Evolutionary conservation across 768 basidiomycete species (phyloP).

Genomic region (Naematelia encephala): DNA sequence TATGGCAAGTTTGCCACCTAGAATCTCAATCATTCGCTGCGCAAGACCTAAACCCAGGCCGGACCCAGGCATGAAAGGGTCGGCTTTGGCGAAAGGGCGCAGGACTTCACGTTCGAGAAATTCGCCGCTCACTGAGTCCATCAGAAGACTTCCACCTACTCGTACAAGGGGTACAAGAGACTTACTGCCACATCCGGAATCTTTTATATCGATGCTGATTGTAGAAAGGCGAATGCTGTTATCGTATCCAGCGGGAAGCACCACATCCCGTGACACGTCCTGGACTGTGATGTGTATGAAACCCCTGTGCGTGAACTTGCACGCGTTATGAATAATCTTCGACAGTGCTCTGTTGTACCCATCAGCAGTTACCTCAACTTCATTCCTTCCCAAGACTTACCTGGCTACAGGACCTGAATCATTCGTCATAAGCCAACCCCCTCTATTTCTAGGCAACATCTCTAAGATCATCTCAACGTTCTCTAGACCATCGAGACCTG

Average conservation of each 20-base stretch:
- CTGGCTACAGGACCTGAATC: slow-evolving; percentile 35
- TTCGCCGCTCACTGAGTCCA: slow-evolving; percentile 31
- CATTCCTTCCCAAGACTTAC: slow-evolving; percentile 8
- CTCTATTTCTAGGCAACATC: slow-evolving; percentile 39
- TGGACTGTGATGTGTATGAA: slow-evolving; percentile 44
- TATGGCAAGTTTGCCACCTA: slow-evolving; percentile 46
- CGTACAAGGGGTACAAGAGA: slow-evolving; percentile 1
- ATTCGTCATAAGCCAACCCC: slow-evolving; percentile 35
- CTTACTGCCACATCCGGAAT: slow-evolving; percentile 45
- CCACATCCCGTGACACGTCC: slow-evolving; percentile 38
- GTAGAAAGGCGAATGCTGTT: slow-evolving; percentile 36
- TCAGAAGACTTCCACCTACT: neutral
- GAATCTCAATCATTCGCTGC: slow-evolving; percentile 45
- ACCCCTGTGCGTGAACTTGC: slow-evolving; percentile 42
- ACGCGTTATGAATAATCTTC: slow-evolving; percentile 44
- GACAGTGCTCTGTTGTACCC: slow-evolving; percentile 28
- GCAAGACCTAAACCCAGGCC: slow-evolving; percentile 44
- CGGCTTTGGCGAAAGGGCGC: slow-evolving; percentile 39
- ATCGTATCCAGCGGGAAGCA: slow-evolving; percentile 39
- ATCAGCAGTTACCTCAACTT: neutral
- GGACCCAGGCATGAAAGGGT: slow-evolving; percentile 40
- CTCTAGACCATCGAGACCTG: slow-evolving; percentile 28
- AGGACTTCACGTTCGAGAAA: slow-evolving; percentile 39
- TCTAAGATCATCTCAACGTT: slow-evolving; percentile 46
- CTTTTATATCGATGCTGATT: slow-evolving; percentile 42